Evolutionary conservation across 306 rosid species (phyloP).

Genomic region (Prunus padus): DNA sequence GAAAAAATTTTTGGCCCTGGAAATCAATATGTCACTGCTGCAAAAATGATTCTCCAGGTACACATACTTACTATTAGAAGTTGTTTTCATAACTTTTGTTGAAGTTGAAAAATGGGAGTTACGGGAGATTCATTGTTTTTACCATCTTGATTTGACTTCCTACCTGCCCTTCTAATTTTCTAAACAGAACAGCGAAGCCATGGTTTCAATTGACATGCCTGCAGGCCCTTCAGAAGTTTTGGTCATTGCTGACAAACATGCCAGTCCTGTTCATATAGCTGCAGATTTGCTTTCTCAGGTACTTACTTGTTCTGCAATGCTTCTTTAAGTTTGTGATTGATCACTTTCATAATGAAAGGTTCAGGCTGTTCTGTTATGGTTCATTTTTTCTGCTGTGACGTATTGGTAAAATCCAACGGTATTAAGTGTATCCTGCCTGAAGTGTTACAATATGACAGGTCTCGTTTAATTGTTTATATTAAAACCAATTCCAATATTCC

Average conservation of each 20-base stretch:
- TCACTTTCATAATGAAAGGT: slow-evolving; percentile 16
- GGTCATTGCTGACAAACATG: slow-evolving; percentile 88
- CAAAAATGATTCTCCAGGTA: slow-evolving; percentile 99
- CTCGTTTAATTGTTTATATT: background rate
- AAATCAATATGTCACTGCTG: slow-evolving; percentile 97
- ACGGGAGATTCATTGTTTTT: background rate
- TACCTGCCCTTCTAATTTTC: background rate
- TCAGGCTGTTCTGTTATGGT: background rate
- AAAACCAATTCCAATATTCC: background rate
- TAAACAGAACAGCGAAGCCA: slow-evolving; percentile 91
- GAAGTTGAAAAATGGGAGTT: background rate
- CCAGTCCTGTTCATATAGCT: slow-evolving; percentile 85
- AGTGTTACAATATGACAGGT: background rate
- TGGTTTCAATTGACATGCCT: slow-evolving; percentile 98
- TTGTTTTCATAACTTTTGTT: background rate
- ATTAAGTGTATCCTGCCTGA: background rate
- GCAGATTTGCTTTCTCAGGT: slow-evolving; percentile 99
- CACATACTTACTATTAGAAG: slow-evolving; percentile 4
- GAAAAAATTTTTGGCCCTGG: slow-evolving; percentile 97
- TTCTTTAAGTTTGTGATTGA: background rate
- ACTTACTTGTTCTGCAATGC: slow-evolving; percentile 13
- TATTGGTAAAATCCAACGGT: background rate
- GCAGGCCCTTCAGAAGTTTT: slow-evolving; percentile 99
- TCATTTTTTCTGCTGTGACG: background rate
- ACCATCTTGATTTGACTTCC: background rate